Conservation (phyloP, 2,329 filamentous ascomycete species). For the Nigrospora osmanthi region DNA sequence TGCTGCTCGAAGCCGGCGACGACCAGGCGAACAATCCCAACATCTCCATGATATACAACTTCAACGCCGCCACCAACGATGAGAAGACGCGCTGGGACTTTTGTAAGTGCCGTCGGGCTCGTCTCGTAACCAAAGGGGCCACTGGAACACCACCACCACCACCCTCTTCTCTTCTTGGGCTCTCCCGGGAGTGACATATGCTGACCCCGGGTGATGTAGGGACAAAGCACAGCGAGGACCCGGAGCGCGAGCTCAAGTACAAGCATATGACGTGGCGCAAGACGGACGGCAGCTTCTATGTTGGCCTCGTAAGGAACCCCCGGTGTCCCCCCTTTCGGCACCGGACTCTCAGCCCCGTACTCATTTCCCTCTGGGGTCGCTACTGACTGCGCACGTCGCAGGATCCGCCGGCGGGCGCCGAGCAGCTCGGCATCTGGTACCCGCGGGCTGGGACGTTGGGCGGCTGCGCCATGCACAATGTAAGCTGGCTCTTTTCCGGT, state of each 20-base stretch:
- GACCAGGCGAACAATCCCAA: conserved; percentile 28
- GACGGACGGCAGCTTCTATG: conserved; percentile 20
- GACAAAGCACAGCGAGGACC: conserved; percentile 45
- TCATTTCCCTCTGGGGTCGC: no score
- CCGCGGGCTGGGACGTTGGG: conserved; percentile 25
- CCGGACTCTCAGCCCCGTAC: no score
- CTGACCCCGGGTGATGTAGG: conserved; percentile 7
- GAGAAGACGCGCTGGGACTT: conserved; percentile 43
- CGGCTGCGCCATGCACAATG: conserved; percentile 23
- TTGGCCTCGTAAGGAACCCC: conserved; percentile 10
- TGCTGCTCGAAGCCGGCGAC: conserved; percentile 49
- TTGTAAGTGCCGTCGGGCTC: conserved; percentile 14
- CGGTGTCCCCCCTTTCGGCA: no score
- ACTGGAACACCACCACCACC: no score
- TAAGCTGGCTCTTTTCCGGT: not conserved
- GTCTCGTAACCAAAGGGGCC: no score
- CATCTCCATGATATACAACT: conserved; percentile 18
- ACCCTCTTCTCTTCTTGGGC: no score
- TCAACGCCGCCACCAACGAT: conserved; percentile 31
- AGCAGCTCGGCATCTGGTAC: conserved; percentile 23
- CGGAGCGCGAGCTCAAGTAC: conserved; percentile 38
- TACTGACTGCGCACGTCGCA: no score
- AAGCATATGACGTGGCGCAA: conserved; percentile 20
- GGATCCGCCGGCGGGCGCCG: conserved; percentile 20
- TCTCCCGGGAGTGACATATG: no score